Conservation (phyloP, 1,284 basidiomycete species). For the Rhodofomes roseus region DNA sequence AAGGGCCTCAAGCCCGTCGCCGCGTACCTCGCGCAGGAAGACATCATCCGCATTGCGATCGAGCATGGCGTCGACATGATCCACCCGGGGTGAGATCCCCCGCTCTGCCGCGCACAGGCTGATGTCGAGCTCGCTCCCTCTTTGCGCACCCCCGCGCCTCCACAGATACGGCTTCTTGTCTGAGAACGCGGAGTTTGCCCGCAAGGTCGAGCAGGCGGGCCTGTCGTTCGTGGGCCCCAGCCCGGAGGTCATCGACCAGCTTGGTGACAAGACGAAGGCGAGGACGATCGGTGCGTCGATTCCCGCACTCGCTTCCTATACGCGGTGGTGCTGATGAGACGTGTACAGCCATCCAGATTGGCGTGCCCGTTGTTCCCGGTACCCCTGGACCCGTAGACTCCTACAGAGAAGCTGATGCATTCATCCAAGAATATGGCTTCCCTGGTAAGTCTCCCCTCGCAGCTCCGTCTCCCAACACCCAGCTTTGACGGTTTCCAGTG, state of each 20-base stretch:
- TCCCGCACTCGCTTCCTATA: neutral
- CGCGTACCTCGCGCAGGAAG: conserved; percentile 96
- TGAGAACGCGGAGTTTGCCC: conserved; percentile 95
- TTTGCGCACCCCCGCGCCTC: neutral
- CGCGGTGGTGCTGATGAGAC: neutral
- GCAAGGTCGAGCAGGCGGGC: conserved; percentile 95
- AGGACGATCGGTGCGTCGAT: conserved; percentile 68
- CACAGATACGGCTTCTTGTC: conserved; percentile 94
- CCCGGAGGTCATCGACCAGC: conserved; percentile 94
- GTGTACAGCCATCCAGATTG: conserved; percentile 70
- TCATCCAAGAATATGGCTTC: conserved; percentile 95
- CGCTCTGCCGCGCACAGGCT: conserved; percentile 8
- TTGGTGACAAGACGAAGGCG: conserved; percentile 99
- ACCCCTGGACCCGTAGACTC: conserved; percentile 90
- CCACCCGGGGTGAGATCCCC: conserved; percentile 79
- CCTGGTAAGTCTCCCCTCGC: conserved; percentile 57
- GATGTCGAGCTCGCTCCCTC: conserved; percentile 11
- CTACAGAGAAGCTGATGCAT: conserved; percentile 82
- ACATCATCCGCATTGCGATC: conserved; percentile 92
- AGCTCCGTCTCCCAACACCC: neutral
- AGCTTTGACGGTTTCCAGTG: conserved; percentile 40
- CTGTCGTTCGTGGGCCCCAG: conserved; percentile 96
- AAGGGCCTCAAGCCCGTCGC: conserved; percentile 93
- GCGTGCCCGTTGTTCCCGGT: conserved; percentile 96
- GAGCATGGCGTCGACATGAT: conserved; percentile 99